Base-by-base conservation (phyloP, 352 stramenopile genomes). In the Phytophthora macrochlamydospora region DNA sequence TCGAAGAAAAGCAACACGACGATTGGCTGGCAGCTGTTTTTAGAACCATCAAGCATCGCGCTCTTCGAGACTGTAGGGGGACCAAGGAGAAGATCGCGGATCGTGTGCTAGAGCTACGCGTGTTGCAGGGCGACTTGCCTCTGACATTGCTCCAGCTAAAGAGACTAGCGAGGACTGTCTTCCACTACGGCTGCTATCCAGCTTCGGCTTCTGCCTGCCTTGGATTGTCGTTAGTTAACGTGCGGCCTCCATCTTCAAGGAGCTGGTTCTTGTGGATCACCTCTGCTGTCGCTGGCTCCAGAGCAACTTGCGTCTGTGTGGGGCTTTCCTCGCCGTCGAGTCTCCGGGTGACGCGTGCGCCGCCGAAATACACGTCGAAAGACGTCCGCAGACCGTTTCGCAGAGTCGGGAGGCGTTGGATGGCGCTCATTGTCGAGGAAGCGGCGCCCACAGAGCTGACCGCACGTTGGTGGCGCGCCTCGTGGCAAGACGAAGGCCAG, bases 11-110 rank as follows among this genome's bases (percentile, higher is more conserved):
- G 28, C 43, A n/a, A 49, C 29, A 11, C 28, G 28, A 42, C 53
- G 49, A 54, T 53, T 51, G 51, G 30, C 51, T 49, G 14, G 6
- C 54, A 71, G 50, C 42, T 71, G 51, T 66, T 71, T 71, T 71
- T 66, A 30, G 56, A 71, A 66, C 56, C 55, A 46, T 64, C 62
- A 64, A 62, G 18, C 14, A 53, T 71, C 44, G 51, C 40, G 37
- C 18, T 48, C 50, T 62, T 51, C 3, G 28, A 3, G 5, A 13
- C 29, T 49, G 43, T 49, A 29, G 14, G 43, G 82, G 14, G 77
- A 24, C 40, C 18, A 13, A 46, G 8, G 40, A 46, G 43, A 29
- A 29, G 43, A 49, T 49, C 43, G 43, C 43, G 14, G 3, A n/a
- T 29, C 7, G 43, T 49, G 43, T 49, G 43, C 43, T 18, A 49